Base-by-base conservation (phyloP, 2,329 filamentous ascomycete genomes). In the Ampelomyces quisqualis region DNA sequence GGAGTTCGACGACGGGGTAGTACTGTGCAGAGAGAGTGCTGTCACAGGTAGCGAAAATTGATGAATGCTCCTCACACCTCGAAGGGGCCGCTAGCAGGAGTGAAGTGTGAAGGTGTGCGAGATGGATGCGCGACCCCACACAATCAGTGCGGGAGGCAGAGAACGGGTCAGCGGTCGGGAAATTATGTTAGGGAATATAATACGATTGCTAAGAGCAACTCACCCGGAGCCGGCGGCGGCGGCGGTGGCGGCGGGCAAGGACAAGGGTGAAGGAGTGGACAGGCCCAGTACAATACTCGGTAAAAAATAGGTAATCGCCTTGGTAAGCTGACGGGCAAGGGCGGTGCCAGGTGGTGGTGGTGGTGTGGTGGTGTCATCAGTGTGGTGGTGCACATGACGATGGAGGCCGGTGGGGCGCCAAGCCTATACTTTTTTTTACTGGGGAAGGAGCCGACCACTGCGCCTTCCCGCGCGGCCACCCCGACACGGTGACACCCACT, bases 141-240 rank as follows among this genome's bases (percentile, higher is more conserved):
- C 40, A 38, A 27, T n/a, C n/a, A n/a, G 20, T 9, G 34, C 42
- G 43, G 39, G 43, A 49, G 40, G 37, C 31, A 18, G 34, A 41
- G 18, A 10, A 40, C 50, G 54, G 55, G 40, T 55, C 53, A 48
- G 49, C 45, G 45, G 44, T 47, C 55, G 53, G 54, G 54, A 43
- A 32, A 58, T 58, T 49, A 40, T 44, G n/a, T n/a, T 49, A 31
- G 26, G 32, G n/a, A n/a, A n/a, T n/a, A n/a, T n/a, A 41, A 30
- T 45, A 39, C 38, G 34, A 51, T 52, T 55, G 47, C 34, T 53
- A 51, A 47, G 24, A 14, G 38, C 28, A 38, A 27, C 33, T 34
- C 28, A 35, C 30, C 31, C 20, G 41, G 23, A 40, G 46, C 41
- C 43, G 47, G 17, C 45, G 41, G 45, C 45, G 24, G 29, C 39